phyloP scores from a whole-genome alignment of 345 rosid species.

The Euphorbia lathyris region DNA sequence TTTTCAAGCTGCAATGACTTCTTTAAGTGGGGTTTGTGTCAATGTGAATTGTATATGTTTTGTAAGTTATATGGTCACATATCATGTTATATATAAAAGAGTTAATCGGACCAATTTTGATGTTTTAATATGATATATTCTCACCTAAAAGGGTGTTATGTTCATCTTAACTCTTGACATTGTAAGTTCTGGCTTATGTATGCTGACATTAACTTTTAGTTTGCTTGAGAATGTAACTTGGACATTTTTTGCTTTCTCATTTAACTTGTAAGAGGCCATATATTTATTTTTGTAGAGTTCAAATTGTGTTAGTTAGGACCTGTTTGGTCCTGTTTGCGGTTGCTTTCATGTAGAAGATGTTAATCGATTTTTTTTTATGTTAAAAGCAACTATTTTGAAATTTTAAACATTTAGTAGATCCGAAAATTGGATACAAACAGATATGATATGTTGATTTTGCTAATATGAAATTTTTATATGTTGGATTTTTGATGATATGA shows the following conservation, averaged over 20 bases:
- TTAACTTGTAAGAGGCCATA: no score
- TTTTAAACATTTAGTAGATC: no score
- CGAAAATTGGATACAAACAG: no score
- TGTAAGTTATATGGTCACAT: conserved; percentile 28
- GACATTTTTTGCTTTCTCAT: background rate
- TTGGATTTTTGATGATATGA: no score
- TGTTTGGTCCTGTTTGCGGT: no score
- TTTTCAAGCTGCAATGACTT: conserved; percentile 26
- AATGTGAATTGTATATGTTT: conserved; percentile 41
- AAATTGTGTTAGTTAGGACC: no score
- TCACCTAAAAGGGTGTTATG: conserved; percentile 8
- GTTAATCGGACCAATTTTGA: conserved; percentile 24
- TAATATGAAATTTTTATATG: no score
- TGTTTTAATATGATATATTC: conserved; percentile 16
- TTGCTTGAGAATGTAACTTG: conserved; percentile 6
- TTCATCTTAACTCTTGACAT: background rate
- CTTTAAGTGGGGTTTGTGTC: conserved; percentile 22
- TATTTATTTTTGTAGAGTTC: no score
- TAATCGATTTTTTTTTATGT: no score
- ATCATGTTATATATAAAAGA: conserved; percentile 39
- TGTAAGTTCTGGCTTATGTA: background rate
- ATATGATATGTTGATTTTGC: no score
- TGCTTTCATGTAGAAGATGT: no score
- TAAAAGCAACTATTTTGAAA: no score
- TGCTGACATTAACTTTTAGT: background rate